Conservation (phyloP, 116 monocot genomes). For the Cymodocea nodosa region DNA sequence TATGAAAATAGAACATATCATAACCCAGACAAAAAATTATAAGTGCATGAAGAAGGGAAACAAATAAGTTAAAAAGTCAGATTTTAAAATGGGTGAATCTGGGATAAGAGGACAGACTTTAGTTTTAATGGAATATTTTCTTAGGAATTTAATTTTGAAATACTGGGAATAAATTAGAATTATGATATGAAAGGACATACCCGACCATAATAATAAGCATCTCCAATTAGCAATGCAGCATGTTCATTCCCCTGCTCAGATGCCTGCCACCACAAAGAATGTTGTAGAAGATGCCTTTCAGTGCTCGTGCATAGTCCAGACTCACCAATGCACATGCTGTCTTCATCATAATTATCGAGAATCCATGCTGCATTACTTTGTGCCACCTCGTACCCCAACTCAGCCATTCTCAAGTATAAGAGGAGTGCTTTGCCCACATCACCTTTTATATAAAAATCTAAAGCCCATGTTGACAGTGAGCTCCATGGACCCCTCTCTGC, state of each 20-base stretch:
- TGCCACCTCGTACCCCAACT: slow-evolving; percentile 89
- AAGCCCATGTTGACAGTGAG: slow-evolving; percentile 80
- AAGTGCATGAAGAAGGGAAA: no score
- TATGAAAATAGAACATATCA: no score
- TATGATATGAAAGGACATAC: slow-evolving; percentile 26
- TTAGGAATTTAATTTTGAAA: not conserved
- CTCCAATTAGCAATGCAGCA: slow-evolving; percentile 93
- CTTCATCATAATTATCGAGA: slow-evolving; percentile 82
- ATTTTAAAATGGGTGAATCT: no score
- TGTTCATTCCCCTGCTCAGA: slow-evolving; percentile 99
- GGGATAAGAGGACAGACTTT: no score
- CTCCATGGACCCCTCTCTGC: slow-evolving; percentile 97
- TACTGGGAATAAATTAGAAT: not conserved
- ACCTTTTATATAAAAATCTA: slow-evolving; percentile 81
- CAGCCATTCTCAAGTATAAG: slow-evolving; percentile 89
- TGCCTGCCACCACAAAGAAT: slow-evolving; percentile 97
- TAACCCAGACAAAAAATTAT: no score
- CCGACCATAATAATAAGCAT: slow-evolving; percentile 98
- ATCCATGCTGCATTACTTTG: slow-evolving; percentile 99
- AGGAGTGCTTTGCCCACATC: slow-evolving; percentile 80
- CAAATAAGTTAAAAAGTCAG: no score
- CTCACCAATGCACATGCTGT: slow-evolving; percentile 90
- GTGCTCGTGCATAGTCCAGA: slow-evolving; percentile 70
- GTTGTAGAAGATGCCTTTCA: slow-evolving; percentile 82
- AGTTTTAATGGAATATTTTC: no score